Conservation (phyloP, 805 yeast genomes). For the Saccharomycopsis fibuligera region DNA sequence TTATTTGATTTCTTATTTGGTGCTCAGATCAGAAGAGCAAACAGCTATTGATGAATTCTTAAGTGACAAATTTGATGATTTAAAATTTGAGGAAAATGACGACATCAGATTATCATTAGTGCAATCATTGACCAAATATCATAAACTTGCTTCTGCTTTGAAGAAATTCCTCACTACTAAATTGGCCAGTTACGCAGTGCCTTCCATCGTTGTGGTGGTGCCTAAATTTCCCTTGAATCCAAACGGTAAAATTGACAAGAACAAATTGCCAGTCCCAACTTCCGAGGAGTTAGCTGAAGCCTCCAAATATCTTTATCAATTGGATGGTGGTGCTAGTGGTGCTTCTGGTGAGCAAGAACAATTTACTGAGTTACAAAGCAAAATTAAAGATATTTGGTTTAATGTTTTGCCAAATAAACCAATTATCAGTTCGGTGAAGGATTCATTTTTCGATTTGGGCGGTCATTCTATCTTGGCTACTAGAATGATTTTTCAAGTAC, state of each 20-base stretch:
- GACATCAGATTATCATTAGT: conserved; percentile 11
- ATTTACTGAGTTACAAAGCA: conserved; percentile 58
- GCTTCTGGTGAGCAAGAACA: conserved; percentile 40
- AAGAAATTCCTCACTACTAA: conserved; percentile 79
- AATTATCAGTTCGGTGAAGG: conserved; percentile 65
- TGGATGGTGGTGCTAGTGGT: conserved; percentile 22
- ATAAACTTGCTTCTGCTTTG: conserved; percentile 72
- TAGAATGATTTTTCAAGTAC: conserved; percentile 87
- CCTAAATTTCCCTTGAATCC: conserved; percentile 88
- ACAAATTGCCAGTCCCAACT: conserved; percentile 92
- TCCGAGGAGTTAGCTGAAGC: conserved; percentile 77
- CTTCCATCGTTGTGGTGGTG: conserved; percentile 85
- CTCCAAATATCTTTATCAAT: conserved; percentile 39
- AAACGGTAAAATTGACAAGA: conserved; percentile 97
- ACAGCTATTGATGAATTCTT: conserved; percentile 33
- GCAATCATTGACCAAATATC: conserved; percentile 52
- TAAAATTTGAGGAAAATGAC: conserved; percentile 8
- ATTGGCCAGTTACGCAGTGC: conserved; percentile 89
- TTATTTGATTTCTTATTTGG: conserved; percentile 82
- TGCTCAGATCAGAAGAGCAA: conserved; percentile 57
- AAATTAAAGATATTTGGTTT: conserved; percentile 79
- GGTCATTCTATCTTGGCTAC: conserved; percentile 98
- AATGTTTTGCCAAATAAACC: conserved; percentile 81
- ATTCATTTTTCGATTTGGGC: conserved; percentile 94
- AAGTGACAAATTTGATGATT: conserved; percentile 7